phyloP scores from a whole-genome alignment of 2,329 filamentous ascomycete genomes.

The Anthostomella pinea region DNA sequence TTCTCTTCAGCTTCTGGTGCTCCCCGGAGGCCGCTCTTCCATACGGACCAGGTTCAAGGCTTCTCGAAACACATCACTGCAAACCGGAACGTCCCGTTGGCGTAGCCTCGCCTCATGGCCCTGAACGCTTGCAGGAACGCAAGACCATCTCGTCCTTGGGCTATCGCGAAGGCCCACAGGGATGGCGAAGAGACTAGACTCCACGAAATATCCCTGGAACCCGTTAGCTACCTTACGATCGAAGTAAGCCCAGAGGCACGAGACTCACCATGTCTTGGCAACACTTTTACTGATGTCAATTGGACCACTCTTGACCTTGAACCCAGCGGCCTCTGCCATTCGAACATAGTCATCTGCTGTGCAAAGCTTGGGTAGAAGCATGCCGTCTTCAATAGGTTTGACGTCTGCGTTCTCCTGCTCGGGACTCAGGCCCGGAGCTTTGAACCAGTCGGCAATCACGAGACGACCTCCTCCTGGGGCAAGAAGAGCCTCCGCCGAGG shows the following conservation, averaged over 20 bases:
- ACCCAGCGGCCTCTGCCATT: constrained; percentile 46
- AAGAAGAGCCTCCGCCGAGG: constrained; percentile 48
- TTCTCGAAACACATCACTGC: constrained; percentile 58
- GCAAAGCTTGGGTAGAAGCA: constrained; percentile 57
- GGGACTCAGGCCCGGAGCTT: constrained; percentile 42
- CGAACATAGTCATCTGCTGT: constrained; percentile 52
- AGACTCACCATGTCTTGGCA: constrained; percentile 55
- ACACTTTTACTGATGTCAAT: constrained; percentile 58
- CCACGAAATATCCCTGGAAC: constrained; percentile 59
- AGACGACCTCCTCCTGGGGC: constrained; percentile 46
- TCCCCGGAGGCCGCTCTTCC: no score
- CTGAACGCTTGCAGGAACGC: constrained; percentile 60
- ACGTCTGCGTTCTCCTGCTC: constrained; percentile 49
- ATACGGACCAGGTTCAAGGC: no score
- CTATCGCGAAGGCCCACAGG: constrained; percentile 59
- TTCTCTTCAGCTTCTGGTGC: no score
- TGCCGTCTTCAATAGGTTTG: constrained; percentile 59
- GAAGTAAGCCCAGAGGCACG: not conserved
- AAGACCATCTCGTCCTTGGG: constrained; percentile 57
- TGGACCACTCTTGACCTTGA: constrained; percentile 43
- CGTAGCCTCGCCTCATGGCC: constrained; percentile 58
- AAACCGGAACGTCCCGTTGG: constrained; percentile 56
- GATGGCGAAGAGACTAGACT: constrained; percentile 56
- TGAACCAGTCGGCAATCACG: constrained; percentile 62
- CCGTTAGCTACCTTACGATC: constrained; percentile 3